Evolutionary conservation across 441 rosid genomes (phyloP).

Genomic region (Raphanus hybrid): DNA sequence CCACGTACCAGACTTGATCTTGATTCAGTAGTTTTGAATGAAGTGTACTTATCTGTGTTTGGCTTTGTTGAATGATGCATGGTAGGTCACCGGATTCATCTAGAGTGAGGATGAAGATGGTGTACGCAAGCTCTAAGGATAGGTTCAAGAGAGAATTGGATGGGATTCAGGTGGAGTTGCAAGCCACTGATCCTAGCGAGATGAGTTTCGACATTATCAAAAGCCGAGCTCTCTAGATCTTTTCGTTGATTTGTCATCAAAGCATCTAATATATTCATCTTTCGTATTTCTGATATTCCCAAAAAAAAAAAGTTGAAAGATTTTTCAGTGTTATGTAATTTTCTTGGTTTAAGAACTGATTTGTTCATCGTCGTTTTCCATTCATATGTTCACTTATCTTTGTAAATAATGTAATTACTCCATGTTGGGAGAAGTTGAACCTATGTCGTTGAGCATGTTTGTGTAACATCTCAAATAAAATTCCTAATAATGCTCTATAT

Average conservation of each 20-base stretch:
- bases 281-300: constrained; percentile 10
- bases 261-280: constrained; percentile 8
- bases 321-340: constrained; percentile 18
- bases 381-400: constrained; percentile 17
- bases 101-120: constrained; percentile 48
- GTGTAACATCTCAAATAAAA: neutral
- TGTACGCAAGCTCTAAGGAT: constrained; percentile 45
- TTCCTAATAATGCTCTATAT: neutral
- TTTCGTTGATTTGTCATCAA: neutral
- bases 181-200: constrained; percentile 48
- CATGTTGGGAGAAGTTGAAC: constrained; percentile 9
- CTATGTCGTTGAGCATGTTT: neutral
- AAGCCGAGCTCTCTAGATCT: constrained; percentile 42
- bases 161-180: constrained; percentile 45
- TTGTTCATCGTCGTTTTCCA: constrained; percentile 3
- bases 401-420: constrained; percentile 1
- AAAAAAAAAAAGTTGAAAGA: neutral
- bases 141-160: constrained; percentile 45
- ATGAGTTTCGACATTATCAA: constrained; percentile 44
- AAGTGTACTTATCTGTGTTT: neutral
- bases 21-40: neutral
- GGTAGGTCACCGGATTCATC: constrained; percentile 45
- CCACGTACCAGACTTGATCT: neutral
- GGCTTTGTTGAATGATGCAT: constrained; percentile 17
- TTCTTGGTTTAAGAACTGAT: constrained; percentile 25